Percentiles rank a stretch among this genome's conserved stretches.
Evolutionary conservation across 2,329 filamentous ascomycete genomes (phyloP).

Genomic region (Westerdykella ornata): DNA sequence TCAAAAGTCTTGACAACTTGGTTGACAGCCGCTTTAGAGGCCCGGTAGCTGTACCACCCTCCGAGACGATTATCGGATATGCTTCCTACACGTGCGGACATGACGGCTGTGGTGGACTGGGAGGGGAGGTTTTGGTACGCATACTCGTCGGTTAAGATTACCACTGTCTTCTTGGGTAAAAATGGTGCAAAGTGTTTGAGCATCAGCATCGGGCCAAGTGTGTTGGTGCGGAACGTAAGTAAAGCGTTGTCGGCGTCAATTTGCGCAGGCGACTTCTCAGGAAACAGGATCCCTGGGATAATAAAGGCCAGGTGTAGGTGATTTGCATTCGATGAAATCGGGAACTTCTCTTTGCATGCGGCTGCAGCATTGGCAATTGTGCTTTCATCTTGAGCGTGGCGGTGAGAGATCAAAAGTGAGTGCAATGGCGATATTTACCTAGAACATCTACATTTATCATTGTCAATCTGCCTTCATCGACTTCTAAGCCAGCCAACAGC

Average conservation of each 20-base stretch:
- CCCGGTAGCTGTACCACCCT: constrained; percentile 77
- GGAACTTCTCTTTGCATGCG: constrained; percentile 49
- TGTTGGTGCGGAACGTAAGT: constrained; percentile 67
- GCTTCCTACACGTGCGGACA: constrained; percentile 72
- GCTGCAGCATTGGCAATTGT: constrained; percentile 54
- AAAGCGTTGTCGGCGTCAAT: constrained; percentile 56
- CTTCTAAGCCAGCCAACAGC: constrained; percentile 46
- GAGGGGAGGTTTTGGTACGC: constrained; percentile 30
- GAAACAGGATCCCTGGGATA: constrained; percentile 63
- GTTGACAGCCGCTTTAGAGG: constrained; percentile 68
- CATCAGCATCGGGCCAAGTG: constrained; percentile 66
- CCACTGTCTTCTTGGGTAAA: constrained; percentile 52
- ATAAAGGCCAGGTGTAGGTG: constrained; percentile 64
- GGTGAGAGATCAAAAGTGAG: not conserved
- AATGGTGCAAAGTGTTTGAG: constrained; percentile 69
- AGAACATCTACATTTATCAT: constrained; percentile 52
- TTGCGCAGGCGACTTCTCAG: constrained; percentile 64
- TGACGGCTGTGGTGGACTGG: constrained; percentile 62
- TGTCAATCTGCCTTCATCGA: constrained; percentile 44
- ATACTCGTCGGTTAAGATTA: not conserved
- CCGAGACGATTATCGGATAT: constrained; percentile 65
- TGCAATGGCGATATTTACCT: constrained; percentile 36
- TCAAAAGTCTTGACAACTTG: constrained; percentile 67
- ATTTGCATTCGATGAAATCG: constrained; percentile 35
- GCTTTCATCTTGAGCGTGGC: constrained; percentile 49